These are phyloP conservation scores for Naganishia antarctica DNA, from an alignment of 768 basidiomycete genomes.

Conservation along the genomic window DNA sequence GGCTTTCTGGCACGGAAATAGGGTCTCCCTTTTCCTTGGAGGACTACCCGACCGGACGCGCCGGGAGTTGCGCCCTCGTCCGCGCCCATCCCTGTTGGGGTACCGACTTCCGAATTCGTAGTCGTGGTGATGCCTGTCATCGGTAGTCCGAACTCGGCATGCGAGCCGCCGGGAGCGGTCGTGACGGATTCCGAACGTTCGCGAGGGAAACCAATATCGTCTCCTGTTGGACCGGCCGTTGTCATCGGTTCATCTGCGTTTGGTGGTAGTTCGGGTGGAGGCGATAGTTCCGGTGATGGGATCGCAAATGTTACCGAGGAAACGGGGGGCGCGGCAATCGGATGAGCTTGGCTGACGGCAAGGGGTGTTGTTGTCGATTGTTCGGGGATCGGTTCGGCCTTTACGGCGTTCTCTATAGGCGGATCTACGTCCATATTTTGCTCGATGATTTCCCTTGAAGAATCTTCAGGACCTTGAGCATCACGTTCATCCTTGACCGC, in stretches of 20 bases:
- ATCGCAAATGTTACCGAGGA: constrained; percentile 12
- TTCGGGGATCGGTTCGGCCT: background rate
- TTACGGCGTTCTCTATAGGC: background rate
- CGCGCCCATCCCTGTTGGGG: background rate
- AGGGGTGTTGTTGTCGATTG: background rate
- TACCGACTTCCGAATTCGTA: background rate
- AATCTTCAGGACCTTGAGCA: background rate
- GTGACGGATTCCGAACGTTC: background rate
- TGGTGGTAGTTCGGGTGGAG: background rate
- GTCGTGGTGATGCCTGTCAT: background rate
- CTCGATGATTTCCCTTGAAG: too few relatives aligned
- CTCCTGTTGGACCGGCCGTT: background rate
- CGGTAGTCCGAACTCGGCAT: background rate
- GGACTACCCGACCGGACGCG: background rate
- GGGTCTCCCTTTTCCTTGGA: constrained; percentile 10
- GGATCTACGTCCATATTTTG: background rate
- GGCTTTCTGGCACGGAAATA: constrained; percentile 34
- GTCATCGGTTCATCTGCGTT: background rate
- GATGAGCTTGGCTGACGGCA: background rate
- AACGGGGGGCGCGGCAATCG: background rate
- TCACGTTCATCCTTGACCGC: background rate
- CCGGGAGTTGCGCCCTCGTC: background rate
- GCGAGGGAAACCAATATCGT: too few relatives aligned
- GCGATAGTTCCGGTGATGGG: background rate
- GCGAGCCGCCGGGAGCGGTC: background rate